Base-by-base conservation (phyloP, 2,329 filamentous ascomycete species). In the Apiospora marii region DNA sequence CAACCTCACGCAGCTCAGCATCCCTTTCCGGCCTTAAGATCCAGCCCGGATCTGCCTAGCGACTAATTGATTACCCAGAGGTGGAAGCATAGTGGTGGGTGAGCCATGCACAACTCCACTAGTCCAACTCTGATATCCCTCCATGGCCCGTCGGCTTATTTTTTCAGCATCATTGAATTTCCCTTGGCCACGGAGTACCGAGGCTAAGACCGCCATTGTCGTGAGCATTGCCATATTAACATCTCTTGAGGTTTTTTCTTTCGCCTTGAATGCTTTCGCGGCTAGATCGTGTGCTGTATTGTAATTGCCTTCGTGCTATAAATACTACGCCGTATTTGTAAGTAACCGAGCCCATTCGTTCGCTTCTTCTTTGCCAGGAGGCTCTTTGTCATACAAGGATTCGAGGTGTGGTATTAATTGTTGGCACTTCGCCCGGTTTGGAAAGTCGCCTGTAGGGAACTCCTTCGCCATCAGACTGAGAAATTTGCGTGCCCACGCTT, bases 321-420 rank as follows among this genome's bases (percentile, higher is more conserved):
- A 41, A 67, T 30, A 67, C 61, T 30, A 67, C 41, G 61, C 61
- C 30, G 30, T 30, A 41, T 67, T 41, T 44, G 13, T 67, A 41
- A 41, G 53, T 16, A 64, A 30, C 53, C 34, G n/a, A 64, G 27
- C 61, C 61, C 61, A 67, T 67, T 67, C 30, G 19, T 24, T 67
- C 41, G 41, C 34, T 44, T 1, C 30, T 67, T 41, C 61, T 67
- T 67, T 27, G 61, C 27, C 30, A 67, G 61, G 34, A n/a, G 61
- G 61, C 41, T 67, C 30, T 41, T 67, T 8, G 12, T 41, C 61
- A 37, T 67, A 67, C 30, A 67, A 67, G 12, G 27, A 44, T 27
- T 67, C 61, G 41, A 67, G 34, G 61, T 67, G 27, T 44, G 61
- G 30, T 67, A 51, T 51, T 27, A 27, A 27, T 51, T 51, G 49